Base-by-base conservation (phyloP, 208 protist species). In the Herpetomonas muscarum region DNA sequence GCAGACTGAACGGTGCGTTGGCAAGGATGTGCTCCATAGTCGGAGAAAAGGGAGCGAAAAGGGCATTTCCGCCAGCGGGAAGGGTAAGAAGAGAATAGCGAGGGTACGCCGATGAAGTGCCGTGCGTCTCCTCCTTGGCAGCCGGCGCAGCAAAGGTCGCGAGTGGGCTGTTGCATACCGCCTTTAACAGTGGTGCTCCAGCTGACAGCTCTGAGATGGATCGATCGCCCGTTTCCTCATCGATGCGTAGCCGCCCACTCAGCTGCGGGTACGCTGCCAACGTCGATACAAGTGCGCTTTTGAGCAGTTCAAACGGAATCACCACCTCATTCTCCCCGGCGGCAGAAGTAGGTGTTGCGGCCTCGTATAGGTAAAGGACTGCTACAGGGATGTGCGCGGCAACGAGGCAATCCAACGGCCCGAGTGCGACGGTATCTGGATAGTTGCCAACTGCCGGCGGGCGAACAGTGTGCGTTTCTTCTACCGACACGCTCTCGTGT, bases 81-180 rank as follows among this genome's bases (percentile, higher is more conserved):
- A 72, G 44, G 26, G 69, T 47, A 25, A 78, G 64, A 22, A 72
- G 49, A 4, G 55, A 53, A 3, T 67, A 49, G 17, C 56, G 28
- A 5, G 4, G 31, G 9, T 1, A 3, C 4, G 13, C 31, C 13
- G 15, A 26, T 10, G n/a, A n/a, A n/a, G n/a, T n/a, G n/a, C n/a
- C n/a, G n/a, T n/a, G n/a, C n/a, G n/a, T n/a, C n/a, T n/a, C n/a
- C n/a, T 1, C 15, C 24, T 9, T 17, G 4, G 29, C 7, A 2
- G 22, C 4, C 4, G 24, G 22, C 31, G 13, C 37, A 2, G 22
- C n/a, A 3, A 32, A 26, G 5, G 2, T 2, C 52, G 32, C 7
- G 12, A 53, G 39, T 0, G 3, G 6, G 32, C 32, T 48, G 1
- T 29, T 26, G 29, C 54, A 46, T 19, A 4, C 22, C 19, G 41